phyloP scores from a whole-genome alignment of 140 eudicot species.

The Senecio squalidus region DNA sequence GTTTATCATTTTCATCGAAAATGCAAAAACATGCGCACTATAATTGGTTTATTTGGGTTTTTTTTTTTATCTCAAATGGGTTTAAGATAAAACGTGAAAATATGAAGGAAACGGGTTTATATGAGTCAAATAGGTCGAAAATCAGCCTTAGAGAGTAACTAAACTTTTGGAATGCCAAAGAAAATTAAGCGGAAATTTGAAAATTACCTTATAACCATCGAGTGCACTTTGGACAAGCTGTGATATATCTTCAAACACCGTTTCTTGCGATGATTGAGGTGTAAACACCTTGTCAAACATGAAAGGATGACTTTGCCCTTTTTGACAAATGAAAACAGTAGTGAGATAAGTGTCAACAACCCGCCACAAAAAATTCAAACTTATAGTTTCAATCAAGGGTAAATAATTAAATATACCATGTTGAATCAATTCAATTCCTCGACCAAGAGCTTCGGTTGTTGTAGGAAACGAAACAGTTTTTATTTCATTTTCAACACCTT shows the following conservation, averaged over 20 bases:
- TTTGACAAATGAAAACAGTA: constrained; percentile 12
- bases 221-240: constrained; percentile 99
- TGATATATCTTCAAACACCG: constrained; percentile 86
- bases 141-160: background rate
- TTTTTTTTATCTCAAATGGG: no score
- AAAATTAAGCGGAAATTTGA: background rate
- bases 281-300: constrained; percentile 88
- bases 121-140: background rate
- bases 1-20: no score
- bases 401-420: constrained; percentile 42
- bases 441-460: constrained; percentile 64
- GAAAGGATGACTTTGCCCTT: constrained; percentile 89
- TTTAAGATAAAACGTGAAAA: background rate
- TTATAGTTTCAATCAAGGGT: background rate
- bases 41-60: no score
- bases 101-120: background rate
- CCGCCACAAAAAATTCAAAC: background rate
- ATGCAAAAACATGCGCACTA: no score
- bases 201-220: constrained; percentile 91
- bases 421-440: constrained; percentile 79
- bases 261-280: constrained; percentile 84
- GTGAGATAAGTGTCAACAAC: constrained; percentile 8
- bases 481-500: constrained; percentile 42
- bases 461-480: constrained; percentile 64
- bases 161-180: background rate